These are phyloP conservation scores for Phytophthora tubulina DNA, from an alignment of 352 stramenopile genomes.

Conservation along the genomic window DNA sequence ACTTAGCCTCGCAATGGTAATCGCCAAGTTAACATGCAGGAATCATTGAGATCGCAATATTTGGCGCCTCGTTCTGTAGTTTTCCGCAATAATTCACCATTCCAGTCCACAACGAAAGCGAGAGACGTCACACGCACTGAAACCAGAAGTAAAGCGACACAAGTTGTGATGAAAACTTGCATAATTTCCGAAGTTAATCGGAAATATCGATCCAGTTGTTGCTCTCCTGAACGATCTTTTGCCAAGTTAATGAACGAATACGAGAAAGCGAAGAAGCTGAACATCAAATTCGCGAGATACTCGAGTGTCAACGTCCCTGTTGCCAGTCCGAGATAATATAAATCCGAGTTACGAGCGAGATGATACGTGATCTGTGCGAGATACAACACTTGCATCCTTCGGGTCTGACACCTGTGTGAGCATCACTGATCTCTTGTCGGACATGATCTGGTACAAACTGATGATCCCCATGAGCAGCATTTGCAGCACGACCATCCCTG, in stretches of 20 bases:
- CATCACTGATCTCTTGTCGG: slow-evolving; percentile 30
- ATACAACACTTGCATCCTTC: slow-evolving; percentile 21
- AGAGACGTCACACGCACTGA: slow-evolving; percentile 14
- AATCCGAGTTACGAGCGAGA: slow-evolving; percentile 11
- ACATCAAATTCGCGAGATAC: slow-evolving; percentile 18
- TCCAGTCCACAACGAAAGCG: slow-evolving; percentile 18
- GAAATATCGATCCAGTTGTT: slow-evolving; percentile 27
- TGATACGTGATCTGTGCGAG: slow-evolving; percentile 22
- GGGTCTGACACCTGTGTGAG: slow-evolving; percentile 34
- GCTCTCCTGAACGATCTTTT: slow-evolving; percentile 21
- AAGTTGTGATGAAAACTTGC: slow-evolving; percentile 23
- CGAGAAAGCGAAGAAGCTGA: slow-evolving; percentile 28
- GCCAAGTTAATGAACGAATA: slow-evolving; percentile 25
- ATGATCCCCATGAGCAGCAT: slow-evolving; percentile 37
- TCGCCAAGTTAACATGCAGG: slow-evolving; percentile 33
- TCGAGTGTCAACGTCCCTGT: slow-evolving; percentile 35
- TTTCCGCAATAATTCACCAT: slow-evolving; percentile 33
- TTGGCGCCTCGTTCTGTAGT: slow-evolving; percentile 19
- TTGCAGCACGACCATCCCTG: slow-evolving; percentile 26
- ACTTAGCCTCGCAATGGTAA: too few relatives aligned
- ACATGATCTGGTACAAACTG: slow-evolving; percentile 33
- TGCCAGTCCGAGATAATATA: slow-evolving; percentile 22
- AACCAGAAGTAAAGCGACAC: neutral
- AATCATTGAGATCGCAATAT: slow-evolving; percentile 32
- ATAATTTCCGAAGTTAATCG: slow-evolving; percentile 21